These are phyloP conservation scores for Calendula officinalis DNA, from an alignment of 129 eudicot genomes.

Conservation along the genomic window DNA sequence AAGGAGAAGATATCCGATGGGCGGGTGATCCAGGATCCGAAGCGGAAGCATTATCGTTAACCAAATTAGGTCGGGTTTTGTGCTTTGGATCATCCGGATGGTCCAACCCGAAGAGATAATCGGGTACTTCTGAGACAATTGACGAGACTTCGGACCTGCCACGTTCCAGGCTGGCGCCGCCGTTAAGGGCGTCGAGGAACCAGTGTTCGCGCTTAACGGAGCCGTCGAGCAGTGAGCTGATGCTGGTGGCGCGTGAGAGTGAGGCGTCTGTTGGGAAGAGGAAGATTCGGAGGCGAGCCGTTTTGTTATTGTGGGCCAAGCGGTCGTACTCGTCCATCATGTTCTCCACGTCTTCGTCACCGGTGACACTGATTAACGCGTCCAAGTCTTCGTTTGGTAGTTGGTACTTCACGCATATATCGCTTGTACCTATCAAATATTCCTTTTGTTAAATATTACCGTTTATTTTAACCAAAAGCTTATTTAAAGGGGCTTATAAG, in stretches of 20 bases:
- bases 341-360: constrained; percentile 90
- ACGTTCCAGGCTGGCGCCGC: constrained; percentile 61
- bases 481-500: too few relatives aligned
- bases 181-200: constrained; percentile 87
- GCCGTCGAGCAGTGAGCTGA: constrained; percentile 79
- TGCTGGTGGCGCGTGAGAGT: constrained; percentile 63
- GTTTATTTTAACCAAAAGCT: too few relatives aligned
- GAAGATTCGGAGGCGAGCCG: constrained; percentile 76
- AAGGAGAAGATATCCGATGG: constrained; percentile 55
- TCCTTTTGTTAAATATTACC: background rate
- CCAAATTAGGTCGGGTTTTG: constrained; percentile 18
- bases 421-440: constrained; percentile 39
- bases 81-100: constrained; percentile 53
- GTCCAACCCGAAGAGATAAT: constrained; percentile 83
- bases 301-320: constrained; percentile 43
- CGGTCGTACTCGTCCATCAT: constrained; percentile 96
- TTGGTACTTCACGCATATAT: constrained; percentile 78
- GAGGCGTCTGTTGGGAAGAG: constrained; percentile 48
- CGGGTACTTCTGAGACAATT: constrained; percentile 81
- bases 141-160: constrained; percentile 86
- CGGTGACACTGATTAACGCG: constrained; percentile 69
- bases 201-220: constrained; percentile 80
- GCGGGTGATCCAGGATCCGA: constrained; percentile 85
- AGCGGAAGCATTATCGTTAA: constrained; percentile 39
- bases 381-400: constrained; percentile 91